A percentile compares a stretch with the other conserved stretches of the same genome.
Evolutionary conservation across 139 green algal species (phyloP).

Genomic region (Zygnema circumcarinatum): DNA sequence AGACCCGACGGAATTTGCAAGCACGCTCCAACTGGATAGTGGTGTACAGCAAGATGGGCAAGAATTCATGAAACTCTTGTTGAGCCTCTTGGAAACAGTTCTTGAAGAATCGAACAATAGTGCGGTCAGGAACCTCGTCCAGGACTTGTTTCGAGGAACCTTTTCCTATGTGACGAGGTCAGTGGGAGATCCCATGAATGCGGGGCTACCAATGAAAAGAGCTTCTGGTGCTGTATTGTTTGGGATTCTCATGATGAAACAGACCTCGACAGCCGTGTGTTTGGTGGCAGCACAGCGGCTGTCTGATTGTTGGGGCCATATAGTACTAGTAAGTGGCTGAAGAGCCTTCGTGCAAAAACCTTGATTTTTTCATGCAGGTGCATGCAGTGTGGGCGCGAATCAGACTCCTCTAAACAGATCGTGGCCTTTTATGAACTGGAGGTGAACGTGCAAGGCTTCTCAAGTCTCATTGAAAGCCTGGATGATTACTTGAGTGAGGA

Average conservation of each 20-base stretch:
- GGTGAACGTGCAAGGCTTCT: conserved; percentile 71
- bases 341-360: too few relatives aligned
- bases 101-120: conserved; percentile 50
- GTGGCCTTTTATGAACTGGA: conserved; percentile 87
- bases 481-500: conserved; percentile 70
- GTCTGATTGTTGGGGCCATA: neutral
- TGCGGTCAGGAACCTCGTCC: conserved; percentile 62
- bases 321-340: neutral
- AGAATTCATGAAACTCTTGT: conserved; percentile 94
- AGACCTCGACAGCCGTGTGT: neutral
- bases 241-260: neutral
- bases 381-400: conserved; percentile 30
- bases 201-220: neutral
- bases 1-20: conserved; percentile 74
- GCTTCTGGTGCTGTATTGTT: neutral
- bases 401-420: conserved; percentile 5
- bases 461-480: conserved; percentile 43
- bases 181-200: too few relatives aligned
- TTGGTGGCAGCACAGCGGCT: neutral
- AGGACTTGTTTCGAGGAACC: conserved; percentile 75
- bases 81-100: conserved; percentile 77
- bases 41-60: conserved; percentile 87
- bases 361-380: too few relatives aligned
- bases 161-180: conserved; percentile 79
- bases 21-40: conserved; percentile 77